Percentiles rank a stretch among this genome's conserved stretches.
These are phyloP conservation scores for Tetrapisispora phaffii DNA, from an alignment of 805 yeast genomes.

Conservation along the genomic window DNA sequence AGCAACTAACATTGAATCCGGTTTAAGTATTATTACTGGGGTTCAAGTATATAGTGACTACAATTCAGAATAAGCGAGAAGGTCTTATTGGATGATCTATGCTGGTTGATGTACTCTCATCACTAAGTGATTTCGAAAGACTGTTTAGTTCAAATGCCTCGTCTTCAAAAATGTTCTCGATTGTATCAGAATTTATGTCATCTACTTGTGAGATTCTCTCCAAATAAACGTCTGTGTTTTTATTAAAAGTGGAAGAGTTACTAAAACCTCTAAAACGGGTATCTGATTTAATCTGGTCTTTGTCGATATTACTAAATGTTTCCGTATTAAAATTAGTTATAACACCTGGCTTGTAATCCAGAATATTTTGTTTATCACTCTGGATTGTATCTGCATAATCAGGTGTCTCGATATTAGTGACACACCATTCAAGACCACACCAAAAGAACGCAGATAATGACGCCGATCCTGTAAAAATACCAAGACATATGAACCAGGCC, in stretches of 20 bases:
- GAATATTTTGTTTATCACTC: neutral
- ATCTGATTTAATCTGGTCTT: neutral
- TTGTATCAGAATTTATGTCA: neutral
- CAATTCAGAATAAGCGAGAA: neutral
- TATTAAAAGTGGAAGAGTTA: neutral
- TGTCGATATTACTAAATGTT: no score
- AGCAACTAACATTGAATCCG: no score
- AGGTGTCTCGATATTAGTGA: constrained; percentile 3
- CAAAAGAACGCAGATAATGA: constrained; percentile 21
- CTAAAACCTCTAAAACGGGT: neutral
- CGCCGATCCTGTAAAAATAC: constrained; percentile 15
- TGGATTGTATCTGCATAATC: neutral
- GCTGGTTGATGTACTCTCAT: neutral
- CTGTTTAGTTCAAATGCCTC: neutral
- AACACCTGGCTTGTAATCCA: constrained; percentile 1
- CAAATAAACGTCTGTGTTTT: neutral
- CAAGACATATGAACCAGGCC: constrained; percentile 19
- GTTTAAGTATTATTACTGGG: no score
- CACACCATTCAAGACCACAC: constrained; percentile 31
- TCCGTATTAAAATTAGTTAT: neutral
- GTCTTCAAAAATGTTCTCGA: neutral
- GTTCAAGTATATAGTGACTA: neutral
- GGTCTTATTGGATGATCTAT: neutral
- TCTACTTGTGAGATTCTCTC: neutral
- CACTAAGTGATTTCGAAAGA: neutral